Evolutionary conservation across 2,329 filamentous ascomycete genomes (phyloP).

Genomic region (Fusarium irregulare): DNA sequence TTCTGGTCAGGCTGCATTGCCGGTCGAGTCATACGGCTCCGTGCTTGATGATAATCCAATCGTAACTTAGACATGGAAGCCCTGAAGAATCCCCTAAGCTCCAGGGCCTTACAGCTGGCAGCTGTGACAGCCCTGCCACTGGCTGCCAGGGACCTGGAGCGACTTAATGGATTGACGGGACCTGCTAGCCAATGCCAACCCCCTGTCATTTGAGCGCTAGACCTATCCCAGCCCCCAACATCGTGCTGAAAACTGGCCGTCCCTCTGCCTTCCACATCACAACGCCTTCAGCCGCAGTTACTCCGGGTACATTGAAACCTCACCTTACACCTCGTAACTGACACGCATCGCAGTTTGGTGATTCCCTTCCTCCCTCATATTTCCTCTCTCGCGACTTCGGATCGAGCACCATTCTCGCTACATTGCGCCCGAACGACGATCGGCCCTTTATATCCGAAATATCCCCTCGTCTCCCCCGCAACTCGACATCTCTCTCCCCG

Average conservation of each 20-base stretch:
- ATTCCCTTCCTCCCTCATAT: constrained; percentile 18
- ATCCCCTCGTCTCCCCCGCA: constrained; percentile 14
- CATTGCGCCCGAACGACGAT: constrained; percentile 21
- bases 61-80: neutral
- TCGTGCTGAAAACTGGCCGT: constrained; percentile 27
- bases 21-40: constrained; percentile 38
- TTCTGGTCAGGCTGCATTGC: constrained; percentile 7
- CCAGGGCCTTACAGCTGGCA: constrained; percentile 30
- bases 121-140: constrained; percentile 36
- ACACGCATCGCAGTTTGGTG: constrained; percentile 37
- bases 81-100: constrained; percentile 28
- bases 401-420: constrained; percentile 18
- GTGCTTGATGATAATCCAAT: constrained; percentile 1
- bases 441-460: constrained; percentile 15
- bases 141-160: constrained; percentile 25
- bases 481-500: constrained; percentile 33
- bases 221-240: constrained; percentile 45
- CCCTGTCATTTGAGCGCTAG: constrained; percentile 46
- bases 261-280: constrained; percentile 46
- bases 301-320: constrained; percentile 41
- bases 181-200: constrained; percentile 7
- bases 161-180: neutral
- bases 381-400: constrained; percentile 27
- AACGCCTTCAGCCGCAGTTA: constrained; percentile 47
- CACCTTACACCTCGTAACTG: constrained; percentile 43